These are phyloP conservation scores for Apiospora malaysiana DNA, from an alignment of 2,329 filamentous ascomycete species.

Conservation along the genomic window DNA sequence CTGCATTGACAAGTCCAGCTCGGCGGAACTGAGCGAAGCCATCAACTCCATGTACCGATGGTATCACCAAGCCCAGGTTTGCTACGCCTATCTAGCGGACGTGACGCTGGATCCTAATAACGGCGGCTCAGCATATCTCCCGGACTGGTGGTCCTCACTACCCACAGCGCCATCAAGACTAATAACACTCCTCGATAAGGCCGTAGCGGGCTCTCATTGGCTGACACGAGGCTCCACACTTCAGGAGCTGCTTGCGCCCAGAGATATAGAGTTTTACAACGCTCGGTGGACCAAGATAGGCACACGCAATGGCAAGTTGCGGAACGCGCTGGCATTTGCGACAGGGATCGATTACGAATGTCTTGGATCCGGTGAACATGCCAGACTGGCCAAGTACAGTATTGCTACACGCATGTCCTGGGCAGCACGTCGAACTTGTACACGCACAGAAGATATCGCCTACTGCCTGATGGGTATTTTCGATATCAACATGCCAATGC, in stretches of 20 bases:
- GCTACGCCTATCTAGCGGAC: background rate
- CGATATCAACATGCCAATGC: constrained; percentile 39
- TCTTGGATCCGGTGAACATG: background rate
- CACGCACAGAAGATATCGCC: constrained; percentile 36
- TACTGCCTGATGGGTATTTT: constrained; percentile 42
- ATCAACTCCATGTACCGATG: constrained; percentile 19
- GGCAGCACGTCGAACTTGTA: constrained; percentile 35
- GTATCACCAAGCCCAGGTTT: background rate
- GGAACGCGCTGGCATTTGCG: rapidly evolving
- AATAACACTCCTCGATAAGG: background rate
- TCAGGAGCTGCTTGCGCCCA: constrained; percentile 18
- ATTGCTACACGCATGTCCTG: constrained; percentile 28
- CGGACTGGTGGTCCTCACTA: too few relatives aligned
- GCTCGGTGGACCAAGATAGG: background rate
- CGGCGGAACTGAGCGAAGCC: constrained; percentile 8
- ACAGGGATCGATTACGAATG: background rate
- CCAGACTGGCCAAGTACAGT: background rate
- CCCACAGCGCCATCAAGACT: too few relatives aligned
- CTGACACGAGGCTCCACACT: constrained; percentile 19
- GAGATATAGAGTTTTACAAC: background rate
- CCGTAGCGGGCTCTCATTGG: background rate
- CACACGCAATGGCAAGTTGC: background rate
- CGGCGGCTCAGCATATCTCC: too few relatives aligned
- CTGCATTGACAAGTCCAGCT: constrained; percentile 20
- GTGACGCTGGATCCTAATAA: constrained; percentile 4